These are phyloP conservation scores for Polyplosphaeria fusca DNA, from an alignment of 495 filamentous ascomycete species.

Conservation along the genomic window DNA sequence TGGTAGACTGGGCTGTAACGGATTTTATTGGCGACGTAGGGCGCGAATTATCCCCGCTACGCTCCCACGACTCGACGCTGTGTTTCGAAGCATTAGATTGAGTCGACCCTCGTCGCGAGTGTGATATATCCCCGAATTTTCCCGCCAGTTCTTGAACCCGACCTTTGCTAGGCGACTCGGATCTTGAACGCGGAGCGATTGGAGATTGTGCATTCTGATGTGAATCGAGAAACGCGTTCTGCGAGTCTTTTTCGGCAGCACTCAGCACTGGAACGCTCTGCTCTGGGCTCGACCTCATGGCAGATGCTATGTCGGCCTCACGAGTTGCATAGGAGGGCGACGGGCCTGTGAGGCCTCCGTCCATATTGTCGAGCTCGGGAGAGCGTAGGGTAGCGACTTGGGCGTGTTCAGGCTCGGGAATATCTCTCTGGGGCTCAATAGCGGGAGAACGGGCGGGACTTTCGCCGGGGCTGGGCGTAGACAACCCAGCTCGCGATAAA, in stretches of 20 bases:
- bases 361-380: slow-evolving; percentile 2
- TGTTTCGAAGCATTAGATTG: slow-evolving; percentile 32
- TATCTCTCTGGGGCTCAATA: slow-evolving; percentile 44
- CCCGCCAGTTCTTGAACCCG: slow-evolving; percentile 50
- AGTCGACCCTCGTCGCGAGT: slow-evolving; percentile 40
- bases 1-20: not conserved
- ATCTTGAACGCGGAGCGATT: slow-evolving; percentile 24
- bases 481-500: slow-evolving; percentile 55
- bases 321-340: slow-evolving; percentile 25
- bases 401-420: slow-evolving; percentile 41
- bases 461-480: slow-evolving; percentile 59
- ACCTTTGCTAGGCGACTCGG: slow-evolving; percentile 44
- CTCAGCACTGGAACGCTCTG: slow-evolving; percentile 3
- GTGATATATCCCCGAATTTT: slow-evolving; percentile 44
- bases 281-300: slow-evolving; percentile 15
- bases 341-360: slow-evolving; percentile 7
- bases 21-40: slow-evolving; percentile 22
- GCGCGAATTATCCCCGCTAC: slow-evolving; percentile 36
- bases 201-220: slow-evolving; percentile 15
- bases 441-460: slow-evolving; percentile 60
- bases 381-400: slow-evolving; percentile 12
- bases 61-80: slow-evolving; percentile 40
- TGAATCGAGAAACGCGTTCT: slow-evolving; percentile 27
- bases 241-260: slow-evolving; percentile 25
- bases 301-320: slow-evolving; percentile 47